Base-by-base conservation (phyloP, 2,329 filamentous ascomycete species). In the Fonsecaea erecta region DNA sequence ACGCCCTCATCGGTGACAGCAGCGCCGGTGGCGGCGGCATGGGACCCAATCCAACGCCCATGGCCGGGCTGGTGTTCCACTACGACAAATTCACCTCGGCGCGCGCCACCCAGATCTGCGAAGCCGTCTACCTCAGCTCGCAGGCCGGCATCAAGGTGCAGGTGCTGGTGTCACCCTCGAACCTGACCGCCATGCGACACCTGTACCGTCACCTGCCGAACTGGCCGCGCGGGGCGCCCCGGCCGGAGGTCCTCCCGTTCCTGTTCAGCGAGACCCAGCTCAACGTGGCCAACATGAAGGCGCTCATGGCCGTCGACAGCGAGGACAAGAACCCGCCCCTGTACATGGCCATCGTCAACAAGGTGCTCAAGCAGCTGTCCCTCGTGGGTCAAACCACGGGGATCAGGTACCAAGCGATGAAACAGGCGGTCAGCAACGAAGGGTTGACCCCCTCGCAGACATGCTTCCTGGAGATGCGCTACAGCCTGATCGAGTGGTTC, bases 401-500 rank as follows among this genome's bases (percentile, higher is more conserved):
- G 0, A 80, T 86, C 63, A 70, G 82, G 52, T 86, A 85, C 66
- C 40, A 51, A 0, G 63, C 68, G 0, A 84, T 86, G 72, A 79
- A 59, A 16, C 5, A 18, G 16, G 24, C 28, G 16, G 28, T 59
- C 18, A 2, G 5, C 18, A n/a, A 16, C 3, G 37, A 37, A 48
- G 37, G 58, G 24, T 37, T 65, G 48, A 65, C 58, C n/a, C 51
- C 60, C n/a, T 70, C 75, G 0, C 89, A 92, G 71, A 73, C 75
- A 0, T 78, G 72, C 0, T 85, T 88, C 0, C 76, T 93, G 1
- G 75, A 81, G 0, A 83, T 88, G 73, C 83, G 89, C 0, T 77
- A 91, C 1, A 81, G 85, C 5, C 81, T 87, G 0, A 78, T 91
- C 0, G 85, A 91, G 71, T 87, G 83, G 14, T 91, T 90, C 74